Evolutionary conservation across 2,329 filamentous ascomycete genomes (phyloP), one percentile per base, ranked within the genome.

Genomic region (Xylaria sp.): DNA sequence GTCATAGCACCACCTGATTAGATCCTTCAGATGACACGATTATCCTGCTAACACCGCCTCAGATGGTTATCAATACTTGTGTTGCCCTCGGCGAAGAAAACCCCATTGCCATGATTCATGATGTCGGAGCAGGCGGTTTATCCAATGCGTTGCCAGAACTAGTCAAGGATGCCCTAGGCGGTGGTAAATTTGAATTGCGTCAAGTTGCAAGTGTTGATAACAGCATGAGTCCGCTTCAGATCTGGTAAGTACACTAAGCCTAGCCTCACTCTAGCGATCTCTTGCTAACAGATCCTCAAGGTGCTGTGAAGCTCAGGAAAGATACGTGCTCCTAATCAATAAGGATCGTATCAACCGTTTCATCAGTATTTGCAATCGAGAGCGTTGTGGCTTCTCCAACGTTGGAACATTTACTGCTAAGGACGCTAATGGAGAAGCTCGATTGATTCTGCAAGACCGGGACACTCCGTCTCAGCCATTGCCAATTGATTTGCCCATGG

Each of bases 91-190:
- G 93, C 15, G 81, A 88, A 3, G 83, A 92, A 66, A 98, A 90
- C 73, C 95, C 95, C 0, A 98, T 99, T 68, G 90, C 92, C 58
- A 94, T 98, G 79, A 98, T 99, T 66, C 95, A 99, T 75, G 95
- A 99, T 73, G 95, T 99, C 46, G 95, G 95, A 64, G 95, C 95
- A 52, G 95, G 95, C 71, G 95, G 95, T 62, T 80, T 93, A 31
- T 93, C 90, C 5, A 81, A 81, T 68, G 91, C 90, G 33, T 79
- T 94, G 13, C 90, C 91, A 15, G 91, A 93, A 33, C 93, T 94
- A 8, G 73, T 75, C 33, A 74, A 74, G 48, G 95, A 99, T 75
- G 93, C 94, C 48, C 92, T 92, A 1, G 90, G 92, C 54, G 95
- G 95, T 58, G 95, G 93, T 52, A 89, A 87, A 46, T 98, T 99